phyloP scores from a whole-genome alignment of 208 protist genomes.

The Leishmania tarentolae region DNA sequence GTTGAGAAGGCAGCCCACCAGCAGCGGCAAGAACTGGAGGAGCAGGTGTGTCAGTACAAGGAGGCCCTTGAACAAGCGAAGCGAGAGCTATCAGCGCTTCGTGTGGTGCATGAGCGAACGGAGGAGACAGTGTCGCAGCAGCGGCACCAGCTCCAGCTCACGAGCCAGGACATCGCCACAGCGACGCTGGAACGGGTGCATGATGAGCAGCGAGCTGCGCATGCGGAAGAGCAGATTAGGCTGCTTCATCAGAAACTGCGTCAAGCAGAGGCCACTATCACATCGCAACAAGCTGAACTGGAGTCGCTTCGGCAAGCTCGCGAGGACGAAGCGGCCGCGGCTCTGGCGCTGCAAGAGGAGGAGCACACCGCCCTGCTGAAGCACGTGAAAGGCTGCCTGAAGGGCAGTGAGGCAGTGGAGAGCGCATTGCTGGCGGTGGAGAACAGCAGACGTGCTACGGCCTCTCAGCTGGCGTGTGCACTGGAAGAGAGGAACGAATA shows the following conservation, averaged over 20 bases:
- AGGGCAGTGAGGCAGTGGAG: constrained; percentile 46
- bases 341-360: constrained; percentile 24
- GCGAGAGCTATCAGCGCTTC: constrained; percentile 23
- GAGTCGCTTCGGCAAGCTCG: constrained; percentile 13
- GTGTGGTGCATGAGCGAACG: constrained; percentile 28
- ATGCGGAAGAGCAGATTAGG: constrained; percentile 7
- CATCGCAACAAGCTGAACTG: constrained; percentile 21
- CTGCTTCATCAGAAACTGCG: constrained; percentile 14
- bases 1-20: constrained; percentile 7
- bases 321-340: constrained; percentile 8
- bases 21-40: constrained; percentile 22
- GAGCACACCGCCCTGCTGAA: constrained; percentile 22
- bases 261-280: constrained; percentile 13
- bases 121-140: constrained; percentile 30
- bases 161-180: constrained; percentile 21
- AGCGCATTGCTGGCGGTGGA: constrained; percentile 36
- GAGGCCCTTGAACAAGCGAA: constrained; percentile 15
- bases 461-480: constrained; percentile 18
- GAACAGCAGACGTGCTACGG: constrained; percentile 24
- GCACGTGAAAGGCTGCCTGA: constrained; percentile 49
- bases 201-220: constrained; percentile 16
- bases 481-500: constrained; percentile 30
- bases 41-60: constrained; percentile 15
- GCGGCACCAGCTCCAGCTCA: constrained; percentile 15
- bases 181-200: constrained; percentile 19